Conservation (phyloP, 495 filamentous ascomycete species). For the Penicillium arizonense region DNA sequence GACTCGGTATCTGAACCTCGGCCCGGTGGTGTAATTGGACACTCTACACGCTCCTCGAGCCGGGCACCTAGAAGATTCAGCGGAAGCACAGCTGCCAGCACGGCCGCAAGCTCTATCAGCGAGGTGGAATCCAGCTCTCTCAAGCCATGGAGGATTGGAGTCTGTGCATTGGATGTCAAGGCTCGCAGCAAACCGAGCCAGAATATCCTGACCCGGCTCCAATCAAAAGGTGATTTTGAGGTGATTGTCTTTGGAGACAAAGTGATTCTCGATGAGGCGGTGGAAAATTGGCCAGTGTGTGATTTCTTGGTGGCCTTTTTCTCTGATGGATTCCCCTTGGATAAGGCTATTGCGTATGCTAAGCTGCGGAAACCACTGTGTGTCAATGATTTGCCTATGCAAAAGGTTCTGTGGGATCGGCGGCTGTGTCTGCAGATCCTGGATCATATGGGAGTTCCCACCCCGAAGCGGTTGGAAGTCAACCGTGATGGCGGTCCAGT, state of each 20-base stretch:
- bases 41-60: slow-evolving; percentile 64
- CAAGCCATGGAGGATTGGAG: slow-evolving; percentile 69
- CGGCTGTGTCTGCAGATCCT: slow-evolving; percentile 83
- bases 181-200: slow-evolving; percentile 93
- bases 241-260: slow-evolving; percentile 98
- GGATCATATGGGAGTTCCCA: slow-evolving; percentile 84
- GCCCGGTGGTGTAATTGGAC: slow-evolving; percentile 24
- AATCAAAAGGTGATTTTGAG: slow-evolving; percentile 89
- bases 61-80: slow-evolving; percentile 72
- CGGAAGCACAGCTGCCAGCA: slow-evolving; percentile 72
- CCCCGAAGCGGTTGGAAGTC: slow-evolving; percentile 86
- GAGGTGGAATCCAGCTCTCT: slow-evolving; percentile 32
- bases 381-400: slow-evolving; percentile 97
- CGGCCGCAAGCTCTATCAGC: slow-evolving; percentile 65
- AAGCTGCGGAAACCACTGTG: slow-evolving; percentile 91
- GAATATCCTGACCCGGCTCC: slow-evolving; percentile 89
- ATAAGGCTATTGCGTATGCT: slow-evolving; percentile 95
- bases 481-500: slow-evolving; percentile 90
- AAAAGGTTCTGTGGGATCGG: slow-evolving; percentile 96
- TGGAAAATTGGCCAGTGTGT: slow-evolving; percentile 62
- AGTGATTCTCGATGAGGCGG: slow-evolving; percentile 89
- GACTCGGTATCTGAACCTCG: slow-evolving; percentile 27
- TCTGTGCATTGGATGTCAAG: slow-evolving; percentile 94
- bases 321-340: slow-evolving; percentile 92
- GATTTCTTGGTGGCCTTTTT: slow-evolving; percentile 98